Evolutionary conservation across 208 protist species (phyloP).

Genomic region (Tritrichomonas foetus): DNA sequence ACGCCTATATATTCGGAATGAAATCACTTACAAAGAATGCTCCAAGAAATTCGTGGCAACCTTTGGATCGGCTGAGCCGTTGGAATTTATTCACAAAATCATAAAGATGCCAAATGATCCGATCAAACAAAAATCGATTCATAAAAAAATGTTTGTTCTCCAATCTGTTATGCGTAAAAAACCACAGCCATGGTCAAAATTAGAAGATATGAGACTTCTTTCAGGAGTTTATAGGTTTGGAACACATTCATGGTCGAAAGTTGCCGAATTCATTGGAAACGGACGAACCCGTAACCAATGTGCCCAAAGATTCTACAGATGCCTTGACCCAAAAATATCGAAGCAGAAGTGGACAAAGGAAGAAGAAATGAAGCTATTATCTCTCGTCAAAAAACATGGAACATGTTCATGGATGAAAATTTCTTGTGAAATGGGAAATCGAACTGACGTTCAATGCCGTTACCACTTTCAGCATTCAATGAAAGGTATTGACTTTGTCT

Average conservation of each 20-base stretch:
- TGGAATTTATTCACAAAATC: too few species aligned
- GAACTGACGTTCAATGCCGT: slow-evolving; percentile 10
- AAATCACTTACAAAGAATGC: too few species aligned
- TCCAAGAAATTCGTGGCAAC: too few species aligned
- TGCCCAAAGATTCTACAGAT: background rate
- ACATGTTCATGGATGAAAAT: background rate
- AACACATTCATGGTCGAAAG: background rate
- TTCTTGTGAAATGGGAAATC: background rate
- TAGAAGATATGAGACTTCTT: background rate
- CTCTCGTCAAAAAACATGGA: background rate
- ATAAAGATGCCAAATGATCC: too few species aligned
- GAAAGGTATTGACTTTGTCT: too few species aligned
- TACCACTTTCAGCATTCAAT: slow-evolving; percentile 10
- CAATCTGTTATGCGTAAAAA: too few species aligned
- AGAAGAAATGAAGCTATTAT: background rate
- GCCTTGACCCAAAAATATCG: background rate
- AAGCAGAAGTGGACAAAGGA: background rate
- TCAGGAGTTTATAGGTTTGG: background rate
- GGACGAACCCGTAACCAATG: background rate
- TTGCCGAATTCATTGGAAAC: background rate
- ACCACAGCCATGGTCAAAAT: background rate
- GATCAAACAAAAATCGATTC: too few species aligned
- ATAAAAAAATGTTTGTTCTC: too few species aligned
- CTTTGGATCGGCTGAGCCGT: too few species aligned
- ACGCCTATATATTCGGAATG: too few species aligned